Evolutionary conservation across 352 stramenopile genomes (phyloP).

Genomic region (Pythium myriotylum): DNA sequence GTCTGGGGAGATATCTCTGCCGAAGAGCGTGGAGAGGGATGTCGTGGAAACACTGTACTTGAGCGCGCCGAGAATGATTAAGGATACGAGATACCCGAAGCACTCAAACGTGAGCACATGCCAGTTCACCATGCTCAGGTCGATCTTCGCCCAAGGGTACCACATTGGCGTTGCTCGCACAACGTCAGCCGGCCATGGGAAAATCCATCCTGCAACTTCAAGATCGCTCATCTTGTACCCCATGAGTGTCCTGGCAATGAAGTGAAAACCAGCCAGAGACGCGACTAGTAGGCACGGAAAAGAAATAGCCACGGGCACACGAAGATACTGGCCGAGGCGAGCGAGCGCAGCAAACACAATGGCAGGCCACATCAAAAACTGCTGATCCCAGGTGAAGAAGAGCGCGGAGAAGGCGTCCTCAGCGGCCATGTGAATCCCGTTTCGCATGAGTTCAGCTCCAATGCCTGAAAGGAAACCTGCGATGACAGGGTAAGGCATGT

Average conservation of each 20-base stretch:
- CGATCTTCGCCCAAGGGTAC: conserved; percentile 75
- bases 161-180: conserved; percentile 75
- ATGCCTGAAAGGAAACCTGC: conserved; percentile 82
- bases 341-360: conserved; percentile 61
- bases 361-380: conserved; percentile 57
- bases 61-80: conserved; percentile 73
- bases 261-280: conserved; percentile 67
- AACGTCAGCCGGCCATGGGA: conserved; percentile 63
- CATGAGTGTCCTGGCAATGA: conserved; percentile 30
- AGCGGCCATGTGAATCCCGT: conserved; percentile 79
- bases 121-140: conserved; percentile 64
- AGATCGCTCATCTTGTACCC: conserved; percentile 41
- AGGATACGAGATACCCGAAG: conserved; percentile 61
- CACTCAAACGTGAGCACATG: conserved; percentile 57
- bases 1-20: conserved; percentile 74
- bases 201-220: conserved; percentile 51
- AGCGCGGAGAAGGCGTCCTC: conserved; percentile 49
- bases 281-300: conserved; percentile 68
- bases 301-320: conserved; percentile 67
- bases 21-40: conserved; percentile 81
- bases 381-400: conserved; percentile 64
- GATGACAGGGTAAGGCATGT: conserved; percentile 86
- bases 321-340: conserved; percentile 57
- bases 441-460: conserved; percentile 74
- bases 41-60: conserved; percentile 85